These are phyloP conservation scores for Obba rivulosa DNA, from an alignment of 768 basidiomycete genomes.

Conservation along the genomic window DNA sequence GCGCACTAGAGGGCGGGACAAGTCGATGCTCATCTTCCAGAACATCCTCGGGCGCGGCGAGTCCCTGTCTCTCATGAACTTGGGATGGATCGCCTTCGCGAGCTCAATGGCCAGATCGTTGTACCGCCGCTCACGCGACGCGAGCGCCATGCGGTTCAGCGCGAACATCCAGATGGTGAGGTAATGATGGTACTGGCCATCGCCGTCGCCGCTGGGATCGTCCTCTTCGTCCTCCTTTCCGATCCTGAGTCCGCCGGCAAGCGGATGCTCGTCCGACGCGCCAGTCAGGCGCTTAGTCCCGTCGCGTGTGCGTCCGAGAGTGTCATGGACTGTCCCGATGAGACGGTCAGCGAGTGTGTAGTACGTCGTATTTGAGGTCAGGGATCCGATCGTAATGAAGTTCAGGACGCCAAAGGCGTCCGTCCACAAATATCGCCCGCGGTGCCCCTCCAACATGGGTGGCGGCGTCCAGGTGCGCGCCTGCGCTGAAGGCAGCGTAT, in stretches of 20 bases:
- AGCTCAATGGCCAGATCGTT: conserved; percentile 24
- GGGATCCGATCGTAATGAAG: conserved; percentile 19
- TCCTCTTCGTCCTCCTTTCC: conserved; percentile 22
- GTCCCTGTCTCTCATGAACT: conserved; percentile 18
- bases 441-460: conserved; percentile 15
- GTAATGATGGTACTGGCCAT: conserved; percentile 28
- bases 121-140: conserved; percentile 18
- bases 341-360: conserved; percentile 19
- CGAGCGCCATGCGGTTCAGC: conserved; percentile 22
- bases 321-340: conserved; percentile 21
- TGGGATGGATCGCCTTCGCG: conserved; percentile 23
- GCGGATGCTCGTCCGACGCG: conserved; percentile 22
- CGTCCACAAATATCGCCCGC: conserved; percentile 28
- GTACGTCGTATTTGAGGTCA: conserved; percentile 15
- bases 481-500: background rate
- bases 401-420: conserved; percentile 28
- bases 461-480: conserved; percentile 14
- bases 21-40: conserved; percentile 27
- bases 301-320: conserved; percentile 21
- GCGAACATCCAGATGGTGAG: conserved; percentile 30
- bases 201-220: conserved; percentile 19
- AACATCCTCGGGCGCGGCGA: conserved; percentile 18
- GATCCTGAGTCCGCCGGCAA: conserved; percentile 25
- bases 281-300: conserved; percentile 16
- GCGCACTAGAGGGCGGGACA: conserved; percentile 17